Percentiles rank a stretch among this genome's conserved stretches.
These are phyloP conservation scores for Adansonia madagascariensis DNA, from an alignment of 441 rosid genomes.

Conservation along the genomic window DNA sequence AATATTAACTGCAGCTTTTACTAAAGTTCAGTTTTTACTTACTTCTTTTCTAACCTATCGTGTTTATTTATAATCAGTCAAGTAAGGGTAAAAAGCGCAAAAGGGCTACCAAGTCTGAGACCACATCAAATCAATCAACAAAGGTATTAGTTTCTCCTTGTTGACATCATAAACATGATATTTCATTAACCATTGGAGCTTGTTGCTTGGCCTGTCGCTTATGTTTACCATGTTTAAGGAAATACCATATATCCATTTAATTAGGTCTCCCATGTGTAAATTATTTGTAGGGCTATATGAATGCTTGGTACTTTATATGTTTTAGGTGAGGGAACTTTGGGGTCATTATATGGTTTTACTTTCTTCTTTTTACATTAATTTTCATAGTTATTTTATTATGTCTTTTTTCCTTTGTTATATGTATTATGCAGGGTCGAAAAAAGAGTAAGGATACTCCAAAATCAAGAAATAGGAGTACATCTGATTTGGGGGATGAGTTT, in stretches of 20 bases:
- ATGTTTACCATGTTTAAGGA: background rate
- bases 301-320: background rate
- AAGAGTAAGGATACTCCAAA: constrained; percentile 59
- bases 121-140: constrained; percentile 54
- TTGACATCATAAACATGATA: constrained; percentile 7
- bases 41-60: background rate
- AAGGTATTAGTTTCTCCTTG: constrained; percentile 50
- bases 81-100: constrained; percentile 74
- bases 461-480: constrained; percentile 36
- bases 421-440: constrained; percentile 54
- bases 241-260: background rate
- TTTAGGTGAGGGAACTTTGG: background rate
- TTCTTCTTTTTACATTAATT: background rate
- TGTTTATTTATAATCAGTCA: constrained; percentile 45
- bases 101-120: constrained; percentile 55
- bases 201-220: background rate
- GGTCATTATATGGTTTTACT: background rate
- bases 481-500: constrained; percentile 60
- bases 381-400: background rate
- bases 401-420: background rate
- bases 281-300: background rate
- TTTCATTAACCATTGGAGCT: background rate
- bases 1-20: background rate
- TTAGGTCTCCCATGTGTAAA: background rate
- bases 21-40: background rate